Conservation (phyloP, 139 green algal species). For the Ettlia oleoabundans region DNA sequence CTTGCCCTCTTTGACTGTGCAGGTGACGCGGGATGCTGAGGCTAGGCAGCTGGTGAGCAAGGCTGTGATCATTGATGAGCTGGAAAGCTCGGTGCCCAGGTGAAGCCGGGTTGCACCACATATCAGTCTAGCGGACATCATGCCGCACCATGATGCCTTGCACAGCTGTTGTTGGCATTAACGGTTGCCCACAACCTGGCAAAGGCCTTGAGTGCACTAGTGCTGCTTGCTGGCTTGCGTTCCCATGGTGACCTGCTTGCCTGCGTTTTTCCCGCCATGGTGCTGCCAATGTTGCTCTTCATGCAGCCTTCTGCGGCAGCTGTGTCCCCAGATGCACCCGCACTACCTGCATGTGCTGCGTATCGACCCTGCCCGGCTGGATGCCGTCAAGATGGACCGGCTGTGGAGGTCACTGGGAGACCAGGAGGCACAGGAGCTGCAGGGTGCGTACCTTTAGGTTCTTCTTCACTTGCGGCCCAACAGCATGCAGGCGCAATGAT, state of each 20-base stretch:
- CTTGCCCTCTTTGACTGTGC: no score
- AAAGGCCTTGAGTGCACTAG: background rate
- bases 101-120: background rate
- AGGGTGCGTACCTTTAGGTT: no score
- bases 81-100: conserved; percentile 8
- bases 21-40: conserved; percentile 8
- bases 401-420: conserved; percentile 12
- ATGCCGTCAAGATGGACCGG: conserved; percentile 16
- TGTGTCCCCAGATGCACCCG: conserved; percentile 23
- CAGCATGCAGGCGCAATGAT: background rate
- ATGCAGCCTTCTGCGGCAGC: conserved; percentile 12
- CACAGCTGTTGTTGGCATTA: background rate
- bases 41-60: conserved; percentile 8
- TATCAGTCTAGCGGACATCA: background rate
- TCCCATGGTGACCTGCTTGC: background rate
- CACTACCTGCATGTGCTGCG: conserved; percentile 31
- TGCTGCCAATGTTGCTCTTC: no score
- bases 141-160: no score
- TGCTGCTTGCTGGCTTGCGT: background rate
- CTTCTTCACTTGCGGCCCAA: no score
- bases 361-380: conserved; percentile 35
- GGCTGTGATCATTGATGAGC: conserved; percentile 13
- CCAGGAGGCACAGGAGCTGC: background rate
- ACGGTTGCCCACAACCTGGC: background rate
- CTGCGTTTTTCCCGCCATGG: background rate